phyloP scores from a whole-genome alignment of 768 basidiomycete genomes.

The Boletus vinaceobasis region DNA sequence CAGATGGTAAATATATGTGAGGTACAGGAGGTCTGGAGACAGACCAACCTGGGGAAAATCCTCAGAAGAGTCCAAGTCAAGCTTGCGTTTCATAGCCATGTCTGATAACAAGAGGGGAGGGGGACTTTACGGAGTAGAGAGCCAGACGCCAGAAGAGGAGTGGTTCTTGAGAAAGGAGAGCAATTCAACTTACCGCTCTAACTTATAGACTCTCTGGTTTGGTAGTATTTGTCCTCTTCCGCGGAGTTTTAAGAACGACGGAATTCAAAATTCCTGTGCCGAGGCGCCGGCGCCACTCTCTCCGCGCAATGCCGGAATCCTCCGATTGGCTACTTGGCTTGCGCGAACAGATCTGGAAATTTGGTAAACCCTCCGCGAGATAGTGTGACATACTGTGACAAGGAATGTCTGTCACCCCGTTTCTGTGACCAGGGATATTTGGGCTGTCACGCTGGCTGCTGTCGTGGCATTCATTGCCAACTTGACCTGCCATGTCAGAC shows the following conservation, averaged over 20 bases:
- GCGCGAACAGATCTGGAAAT: constrained; percentile 4
- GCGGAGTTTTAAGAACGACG: constrained; percentile 21
- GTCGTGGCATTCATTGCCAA: constrained; percentile 18
- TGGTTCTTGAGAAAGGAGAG: constrained; percentile 27
- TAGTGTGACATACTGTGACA: constrained; percentile 17
- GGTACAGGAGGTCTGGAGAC: constrained; percentile 13
- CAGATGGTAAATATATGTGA: constrained; percentile 14
- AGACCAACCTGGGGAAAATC: constrained; percentile 44
- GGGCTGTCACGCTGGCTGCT: constrained; percentile 15
- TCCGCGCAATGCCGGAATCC: constrained; percentile 12
- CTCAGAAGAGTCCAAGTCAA: constrained; percentile 56
- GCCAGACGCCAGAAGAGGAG: constrained; percentile 4
- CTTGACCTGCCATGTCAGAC: constrained; percentile 24
- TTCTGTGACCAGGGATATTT: constrained; percentile 14
- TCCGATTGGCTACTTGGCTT: constrained; percentile 27
- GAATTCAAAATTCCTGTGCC: constrained; percentile 20
- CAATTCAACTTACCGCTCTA: constrained; percentile 20
- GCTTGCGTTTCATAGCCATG: constrained; percentile 79
- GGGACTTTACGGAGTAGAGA: constrained; percentile 1
- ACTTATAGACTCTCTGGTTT: constrained; percentile 32
- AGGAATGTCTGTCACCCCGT: constrained; percentile 1
- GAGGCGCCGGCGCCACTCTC: constrained; percentile 8
- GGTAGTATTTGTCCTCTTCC: constrained; percentile 22
- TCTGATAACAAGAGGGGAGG: constrained; percentile 12
- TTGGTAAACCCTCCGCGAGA: constrained; percentile 3